Conservation (phyloP, 2,329 filamentous ascomycete species). For the Botrytis sinoallii region DNA sequence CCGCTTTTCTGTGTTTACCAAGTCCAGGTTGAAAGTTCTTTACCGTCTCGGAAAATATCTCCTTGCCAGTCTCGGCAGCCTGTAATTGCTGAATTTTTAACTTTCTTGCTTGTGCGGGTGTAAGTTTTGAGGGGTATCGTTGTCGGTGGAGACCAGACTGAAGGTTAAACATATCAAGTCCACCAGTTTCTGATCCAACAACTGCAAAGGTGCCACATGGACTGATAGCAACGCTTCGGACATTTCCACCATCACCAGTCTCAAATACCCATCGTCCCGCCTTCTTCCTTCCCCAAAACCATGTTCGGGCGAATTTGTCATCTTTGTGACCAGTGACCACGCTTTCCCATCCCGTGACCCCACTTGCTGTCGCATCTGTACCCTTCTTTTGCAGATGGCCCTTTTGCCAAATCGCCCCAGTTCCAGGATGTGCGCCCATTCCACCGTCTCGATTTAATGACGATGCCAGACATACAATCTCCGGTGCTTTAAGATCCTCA, state of each 20-base stretch:
- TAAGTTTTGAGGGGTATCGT: slow-evolving; percentile 77
- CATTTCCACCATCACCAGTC: slow-evolving; percentile 78
- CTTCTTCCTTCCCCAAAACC: slow-evolving; percentile 96
- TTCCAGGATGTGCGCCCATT: slow-evolving; percentile 78
- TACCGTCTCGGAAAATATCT: slow-evolving; percentile 22
- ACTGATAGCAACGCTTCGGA: slow-evolving; percentile 83
- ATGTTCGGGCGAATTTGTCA: slow-evolving; percentile 83
- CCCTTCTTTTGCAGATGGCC: slow-evolving; percentile 54
- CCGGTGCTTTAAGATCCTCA: slow-evolving; percentile 80
- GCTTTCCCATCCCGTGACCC: slow-evolving; percentile 93
- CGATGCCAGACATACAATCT: slow-evolving; percentile 87
- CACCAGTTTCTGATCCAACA: slow-evolving; percentile 77
- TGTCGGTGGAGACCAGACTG: slow-evolving; percentile 89
- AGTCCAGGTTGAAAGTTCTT: slow-evolving; percentile 43
- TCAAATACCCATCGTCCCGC: slow-evolving; percentile 91
- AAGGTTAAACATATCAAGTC: slow-evolving; percentile 93
- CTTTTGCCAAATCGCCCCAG: slow-evolving; percentile 81
- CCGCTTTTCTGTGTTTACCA: slow-evolving; percentile 74
- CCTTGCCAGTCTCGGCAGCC: slow-evolving; percentile 30
- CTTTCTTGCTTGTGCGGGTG: slow-evolving; percentile 73
- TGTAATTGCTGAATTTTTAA: slow-evolving; percentile 62
- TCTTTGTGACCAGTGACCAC: slow-evolving; percentile 88
- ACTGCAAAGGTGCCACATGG: slow-evolving; percentile 92
- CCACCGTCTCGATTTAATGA: slow-evolving; percentile 93
- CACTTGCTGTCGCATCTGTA: slow-evolving; percentile 68